Evolutionary conservation across 1,139 yeast species (phyloP).

Genomic region (Pneumocystis sp.): DNA sequence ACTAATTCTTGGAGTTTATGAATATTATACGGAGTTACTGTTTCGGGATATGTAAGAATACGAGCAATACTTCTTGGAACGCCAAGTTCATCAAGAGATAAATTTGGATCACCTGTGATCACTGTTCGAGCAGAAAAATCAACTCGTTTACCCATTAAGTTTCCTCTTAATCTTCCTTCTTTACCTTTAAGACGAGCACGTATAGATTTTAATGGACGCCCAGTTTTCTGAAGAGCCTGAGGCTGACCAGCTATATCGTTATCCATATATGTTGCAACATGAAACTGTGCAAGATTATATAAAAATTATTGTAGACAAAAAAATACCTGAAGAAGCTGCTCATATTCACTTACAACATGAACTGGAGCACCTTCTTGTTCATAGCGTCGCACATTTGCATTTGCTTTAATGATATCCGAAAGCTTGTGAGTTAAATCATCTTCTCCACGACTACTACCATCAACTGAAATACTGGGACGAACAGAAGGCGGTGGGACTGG

Average conservation of each 20-base stretch:
- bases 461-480: slow-evolving; percentile 94
- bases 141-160: slow-evolving; percentile 98
- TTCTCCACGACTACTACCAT: slow-evolving; percentile 98
- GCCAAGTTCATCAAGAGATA: slow-evolving; percentile 96
- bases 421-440: slow-evolving; percentile 96
- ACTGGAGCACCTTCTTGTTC: slow-evolving; percentile 99
- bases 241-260: slow-evolving; percentile 99
- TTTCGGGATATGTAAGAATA: slow-evolving; percentile 89
- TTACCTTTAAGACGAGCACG: slow-evolving; percentile 98
- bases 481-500: slow-evolving; percentile 99
- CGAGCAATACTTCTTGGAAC: slow-evolving; percentile 94
- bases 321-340: slow-evolving; percentile 56
- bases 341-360: slow-evolving; percentile 93
- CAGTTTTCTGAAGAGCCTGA: slow-evolving; percentile 95
- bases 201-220: slow-evolving; percentile 95
- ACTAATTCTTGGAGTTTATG: slow-evolving; percentile 84
- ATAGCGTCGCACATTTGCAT: slow-evolving; percentile 84
- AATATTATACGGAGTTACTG: slow-evolving; percentile 92
- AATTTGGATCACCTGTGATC: slow-evolving; percentile 96
- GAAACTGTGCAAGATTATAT: slow-evolving; percentile 33
- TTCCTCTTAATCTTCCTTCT: slow-evolving; percentile 97
- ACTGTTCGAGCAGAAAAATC: slow-evolving; percentile 98
- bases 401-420: slow-evolving; percentile 93
- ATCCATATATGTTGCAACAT: slow-evolving; percentile 99
- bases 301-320: neutral